These are phyloP conservation scores for Globisporangium emineosum DNA, from an alignment of 352 stramenopile species.

Conservation along the genomic window DNA sequence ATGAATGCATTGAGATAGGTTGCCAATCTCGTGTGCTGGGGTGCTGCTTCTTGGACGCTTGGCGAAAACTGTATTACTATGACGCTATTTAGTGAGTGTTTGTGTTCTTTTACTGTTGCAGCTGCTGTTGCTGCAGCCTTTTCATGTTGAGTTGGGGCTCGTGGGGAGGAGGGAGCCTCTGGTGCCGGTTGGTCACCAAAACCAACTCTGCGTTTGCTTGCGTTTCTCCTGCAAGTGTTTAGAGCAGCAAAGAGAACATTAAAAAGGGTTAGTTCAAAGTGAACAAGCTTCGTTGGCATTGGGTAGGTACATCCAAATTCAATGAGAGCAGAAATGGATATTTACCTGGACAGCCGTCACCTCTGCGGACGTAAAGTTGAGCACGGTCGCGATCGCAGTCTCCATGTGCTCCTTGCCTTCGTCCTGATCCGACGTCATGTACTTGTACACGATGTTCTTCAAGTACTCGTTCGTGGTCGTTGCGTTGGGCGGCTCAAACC, in stretches of 20 bases:
- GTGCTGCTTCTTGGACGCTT: background rate
- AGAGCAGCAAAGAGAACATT: background rate
- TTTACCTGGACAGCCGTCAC: constrained; percentile 52
- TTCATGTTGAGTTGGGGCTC: background rate
- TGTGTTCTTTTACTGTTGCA: background rate
- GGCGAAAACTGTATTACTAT: constrained; percentile 2
- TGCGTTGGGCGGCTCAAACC: constrained; percentile 75
- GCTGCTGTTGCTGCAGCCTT: background rate
- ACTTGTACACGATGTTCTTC: constrained; percentile 91
- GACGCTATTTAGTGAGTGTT: background rate
- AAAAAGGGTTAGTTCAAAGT: background rate
- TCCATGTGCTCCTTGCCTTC: constrained; percentile 88
- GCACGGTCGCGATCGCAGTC: constrained; percentile 84
- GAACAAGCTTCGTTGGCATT: background rate
- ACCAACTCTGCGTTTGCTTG: constrained; percentile 21
- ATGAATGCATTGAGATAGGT: no score
- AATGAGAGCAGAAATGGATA: background rate
- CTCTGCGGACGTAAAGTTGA: constrained; percentile 80
- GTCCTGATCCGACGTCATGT: constrained; percentile 85
- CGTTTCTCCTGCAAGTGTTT: constrained; percentile 15
- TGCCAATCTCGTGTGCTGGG: background rate
- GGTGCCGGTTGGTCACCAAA: constrained; percentile 14
- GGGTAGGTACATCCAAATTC: background rate
- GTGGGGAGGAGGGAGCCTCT: background rate
- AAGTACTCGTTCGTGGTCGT: constrained; percentile 88